phyloP scores from a whole-genome alignment of 2,329 filamentous ascomycete species.

The Diaporthe eres region DNA sequence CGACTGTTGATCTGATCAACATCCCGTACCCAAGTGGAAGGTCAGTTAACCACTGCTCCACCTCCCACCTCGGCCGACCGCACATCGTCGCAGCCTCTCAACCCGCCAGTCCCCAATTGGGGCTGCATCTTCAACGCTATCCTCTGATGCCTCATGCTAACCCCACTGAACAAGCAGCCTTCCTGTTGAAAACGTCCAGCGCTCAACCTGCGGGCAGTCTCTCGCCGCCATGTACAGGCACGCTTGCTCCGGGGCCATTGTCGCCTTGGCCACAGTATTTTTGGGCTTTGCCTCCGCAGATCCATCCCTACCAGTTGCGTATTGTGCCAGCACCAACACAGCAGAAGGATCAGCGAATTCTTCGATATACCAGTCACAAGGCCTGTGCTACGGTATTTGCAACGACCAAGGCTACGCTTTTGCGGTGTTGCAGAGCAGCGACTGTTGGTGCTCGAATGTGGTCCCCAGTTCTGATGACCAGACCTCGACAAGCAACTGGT shows the following conservation, averaged over 20 bases:
- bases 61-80: constrained; percentile 14
- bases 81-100: constrained; percentile 2
- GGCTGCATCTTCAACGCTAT: neutral
- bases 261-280: constrained; percentile 44
- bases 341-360: constrained; percentile 58
- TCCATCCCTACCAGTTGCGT: constrained; percentile 54
- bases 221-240: constrained; percentile 30
- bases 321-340: constrained; percentile 64
- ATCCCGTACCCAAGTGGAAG: constrained; percentile 30
- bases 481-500: constrained; percentile 63
- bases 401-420: constrained; percentile 69
- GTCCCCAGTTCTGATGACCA: constrained; percentile 64
- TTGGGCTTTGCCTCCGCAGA: constrained; percentile 45
- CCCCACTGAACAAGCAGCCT: neutral
- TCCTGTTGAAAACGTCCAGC: neutral
- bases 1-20: constrained; percentile 37
- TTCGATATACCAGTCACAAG: constrained; percentile 76
- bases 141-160: constrained; percentile 10
- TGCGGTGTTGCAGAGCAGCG: constrained; percentile 74
- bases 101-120: neutral
- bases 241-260: constrained; percentile 38
- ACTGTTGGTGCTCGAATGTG: constrained; percentile 84
- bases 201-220: neutral
- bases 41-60: constrained; percentile 33
- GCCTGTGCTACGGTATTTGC: constrained; percentile 76